Percentiles rank a stretch among this genome's conserved stretches.
Conservation (phyloP, 2,329 filamentous ascomycete genomes). For the Ceratocystis papillata region DNA sequence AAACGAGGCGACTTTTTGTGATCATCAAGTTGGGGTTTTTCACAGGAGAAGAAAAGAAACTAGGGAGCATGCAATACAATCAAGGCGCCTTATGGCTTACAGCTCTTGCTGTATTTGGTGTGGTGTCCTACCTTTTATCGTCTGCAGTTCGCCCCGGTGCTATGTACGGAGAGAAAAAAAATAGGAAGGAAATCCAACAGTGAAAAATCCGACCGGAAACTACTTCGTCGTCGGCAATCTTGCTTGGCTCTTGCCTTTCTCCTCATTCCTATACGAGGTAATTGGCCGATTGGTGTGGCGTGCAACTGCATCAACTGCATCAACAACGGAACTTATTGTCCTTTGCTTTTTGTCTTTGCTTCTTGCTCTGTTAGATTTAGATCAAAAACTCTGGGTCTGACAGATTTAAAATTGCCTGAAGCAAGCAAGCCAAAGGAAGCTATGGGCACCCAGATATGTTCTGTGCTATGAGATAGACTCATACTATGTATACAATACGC, state of each 20-base stretch:
- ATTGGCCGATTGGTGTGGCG: constrained; percentile 1
- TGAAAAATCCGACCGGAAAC: background rate
- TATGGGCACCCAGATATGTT: background rate
- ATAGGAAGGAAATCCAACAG: background rate
- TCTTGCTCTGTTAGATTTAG: background rate
- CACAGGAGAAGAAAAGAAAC: background rate
- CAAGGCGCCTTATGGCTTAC: background rate
- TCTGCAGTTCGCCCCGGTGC: too few relatives aligned
- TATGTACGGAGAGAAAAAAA: background rate
- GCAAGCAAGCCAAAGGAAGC: background rate
- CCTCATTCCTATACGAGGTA: background rate
- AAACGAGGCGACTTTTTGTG: background rate
- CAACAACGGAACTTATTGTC: too few relatives aligned
- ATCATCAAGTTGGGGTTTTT: too few relatives aligned
- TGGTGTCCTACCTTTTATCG: too few relatives aligned
- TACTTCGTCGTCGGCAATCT: background rate
- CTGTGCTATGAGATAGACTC: too few relatives aligned
- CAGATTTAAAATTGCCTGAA: background rate
- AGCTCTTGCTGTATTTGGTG: background rate
- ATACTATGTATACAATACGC: too few relatives aligned
- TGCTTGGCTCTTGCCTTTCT: background rate
- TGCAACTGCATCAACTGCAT: background rate
- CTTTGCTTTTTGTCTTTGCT: background rate
- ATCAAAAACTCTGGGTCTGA: background rate
- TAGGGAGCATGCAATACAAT: background rate